These are phyloP conservation scores for Ormosia emarginata DNA, from an alignment of 306 rosid genomes.

Conservation along the genomic window DNA sequence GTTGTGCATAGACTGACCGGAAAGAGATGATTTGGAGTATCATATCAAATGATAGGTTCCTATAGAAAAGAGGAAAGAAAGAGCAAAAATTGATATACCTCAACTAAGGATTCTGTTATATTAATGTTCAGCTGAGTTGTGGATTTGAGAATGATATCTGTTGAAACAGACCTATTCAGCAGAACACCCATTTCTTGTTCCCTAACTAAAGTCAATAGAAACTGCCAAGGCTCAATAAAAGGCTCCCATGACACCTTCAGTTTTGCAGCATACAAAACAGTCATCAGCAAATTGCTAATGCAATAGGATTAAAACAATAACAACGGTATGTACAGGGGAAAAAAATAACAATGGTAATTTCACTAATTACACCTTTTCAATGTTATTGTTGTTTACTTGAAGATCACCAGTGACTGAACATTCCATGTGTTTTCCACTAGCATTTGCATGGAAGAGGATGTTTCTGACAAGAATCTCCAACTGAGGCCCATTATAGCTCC, in stretches of 20 bases:
- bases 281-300: slow-evolving; percentile 23
- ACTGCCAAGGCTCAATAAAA: slow-evolving; percentile 90
- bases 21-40: not conserved
- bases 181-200: slow-evolving; percentile 60
- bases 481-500: slow-evolving; percentile 85
- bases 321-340: not conserved
- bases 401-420: slow-evolving; percentile 52
- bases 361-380: slow-evolving; percentile 61
- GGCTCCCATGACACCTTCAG: slow-evolving; percentile 94
- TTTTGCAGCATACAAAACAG: slow-evolving; percentile 20
- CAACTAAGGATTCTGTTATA: slow-evolving; percentile 78
- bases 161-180: slow-evolving; percentile 56
- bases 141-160: slow-evolving; percentile 65
- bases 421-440: slow-evolving; percentile 46
- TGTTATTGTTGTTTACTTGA: slow-evolving; percentile 77
- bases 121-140: slow-evolving; percentile 66
- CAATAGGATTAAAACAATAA: not conserved
- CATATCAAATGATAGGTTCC: slow-evolving; percentile 8
- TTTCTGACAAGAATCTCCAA: slow-evolving; percentile 68
- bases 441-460: slow-evolving; percentile 46
- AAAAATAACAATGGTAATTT: not conserved
- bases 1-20: not conserved
- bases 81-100: slow-evolving; percentile 45
- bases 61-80: not conserved
- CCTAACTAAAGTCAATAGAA: slow-evolving; percentile 51